Conservation (phyloP, 352 stramenopile species). For the Peronosclerospora sorghi region DNA sequence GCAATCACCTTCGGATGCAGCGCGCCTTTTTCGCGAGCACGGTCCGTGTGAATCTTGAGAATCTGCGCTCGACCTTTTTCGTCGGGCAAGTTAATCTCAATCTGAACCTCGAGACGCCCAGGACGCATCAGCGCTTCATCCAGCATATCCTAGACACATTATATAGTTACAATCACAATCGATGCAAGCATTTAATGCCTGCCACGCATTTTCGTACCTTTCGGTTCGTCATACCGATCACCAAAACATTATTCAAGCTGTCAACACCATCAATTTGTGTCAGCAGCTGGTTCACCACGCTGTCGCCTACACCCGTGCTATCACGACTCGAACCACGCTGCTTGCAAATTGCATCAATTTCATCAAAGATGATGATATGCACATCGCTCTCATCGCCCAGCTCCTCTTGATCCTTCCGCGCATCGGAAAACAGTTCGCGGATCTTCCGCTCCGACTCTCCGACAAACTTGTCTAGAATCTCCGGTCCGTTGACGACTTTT, state of each 20-base stretch:
- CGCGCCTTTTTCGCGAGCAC: slow-evolving; percentile 58
- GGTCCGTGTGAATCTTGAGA: slow-evolving; percentile 96
- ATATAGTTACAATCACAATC: slow-evolving; percentile 1
- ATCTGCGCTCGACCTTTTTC: slow-evolving; percentile 93
- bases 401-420: slow-evolving; percentile 79
- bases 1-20: slow-evolving; percentile 61
- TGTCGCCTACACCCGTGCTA: slow-evolving; percentile 94
- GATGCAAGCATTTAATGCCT: not conserved
- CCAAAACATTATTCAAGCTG: slow-evolving; percentile 98
- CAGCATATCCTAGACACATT: slow-evolving; percentile 61
- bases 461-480: slow-evolving; percentile 99
- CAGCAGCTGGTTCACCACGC: slow-evolving; percentile 98
- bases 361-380: slow-evolving; percentile 99
- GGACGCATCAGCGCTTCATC: slow-evolving; percentile 96
- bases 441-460: slow-evolving; percentile 98
- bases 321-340: slow-evolving; percentile 87
- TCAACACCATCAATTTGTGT: slow-evolving; percentile 99
- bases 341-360: slow-evolving; percentile 99
- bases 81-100: slow-evolving; percentile 98
- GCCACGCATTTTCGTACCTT: slow-evolving; percentile 59
- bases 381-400: slow-evolving; percentile 95
- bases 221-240: slow-evolving; percentile 99
- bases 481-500: slow-evolving; percentile 98
- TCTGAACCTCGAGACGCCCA: slow-evolving; percentile 98
- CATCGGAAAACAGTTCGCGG: slow-evolving; percentile 95